Evolutionary conservation across 306 rosid species (phyloP), one percentile per base, ranked within the genome.

Genomic region (Gillenia trifoliata): DNA sequence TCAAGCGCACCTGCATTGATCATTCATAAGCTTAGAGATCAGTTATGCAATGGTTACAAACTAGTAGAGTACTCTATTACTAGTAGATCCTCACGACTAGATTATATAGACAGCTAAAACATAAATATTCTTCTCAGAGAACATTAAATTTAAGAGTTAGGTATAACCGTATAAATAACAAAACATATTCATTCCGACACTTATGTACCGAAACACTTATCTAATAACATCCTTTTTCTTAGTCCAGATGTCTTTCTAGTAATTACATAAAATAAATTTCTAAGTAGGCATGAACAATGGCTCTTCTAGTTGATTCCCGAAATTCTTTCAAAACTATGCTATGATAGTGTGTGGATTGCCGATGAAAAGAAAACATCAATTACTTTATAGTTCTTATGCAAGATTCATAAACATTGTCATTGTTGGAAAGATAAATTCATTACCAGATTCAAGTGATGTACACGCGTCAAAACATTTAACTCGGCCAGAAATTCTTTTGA

Each of bases 381-480:
- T 38, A 23, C 17, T 36, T 55, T 19, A 4, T 62, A 62, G 0
- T 2, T 59, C 34, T n/a, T 1, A 23, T 8, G 65, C 64, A 56
- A 71, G 52, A 23, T 43, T 56, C 11, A 20, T 23, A 40, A 6
- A 38, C 36, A 74, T 64, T 59, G 38, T 7, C 55, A 26, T 11
- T 34, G 52, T 49, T 38, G 62, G 4, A 38, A 79, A 73, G 64
- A 78, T 34, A 80, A 75, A 40, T 33, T 23, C 11, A 64, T 52
- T 87, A 92, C 98, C 98, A 92, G 81, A 84, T 92, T 92, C 83
- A 90, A 85, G 88, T 92, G 98, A 80, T 92, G 98, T 59, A 92
- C 94, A n/a, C 92, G 90, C 13, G 96, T 92, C 75, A 92, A 79
- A 80, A 92, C 96, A 59, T 87, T 87, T 83, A 92, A 73, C 67